Conservation (phyloP, 768 basidiomycete species). For the Cystobasidium ongulense region DNA sequence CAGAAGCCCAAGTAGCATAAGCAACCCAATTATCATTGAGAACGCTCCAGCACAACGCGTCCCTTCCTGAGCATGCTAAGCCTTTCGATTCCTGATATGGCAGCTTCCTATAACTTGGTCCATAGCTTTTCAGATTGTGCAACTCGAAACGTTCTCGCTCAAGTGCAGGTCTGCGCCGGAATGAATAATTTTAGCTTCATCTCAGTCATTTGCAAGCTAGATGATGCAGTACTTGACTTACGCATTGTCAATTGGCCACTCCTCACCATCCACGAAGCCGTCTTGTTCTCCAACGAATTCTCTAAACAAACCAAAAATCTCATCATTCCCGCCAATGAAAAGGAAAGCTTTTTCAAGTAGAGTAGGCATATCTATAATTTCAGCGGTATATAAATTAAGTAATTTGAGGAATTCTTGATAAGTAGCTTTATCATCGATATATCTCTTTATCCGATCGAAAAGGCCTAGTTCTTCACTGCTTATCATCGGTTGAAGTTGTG, state of each 20-base stretch:
- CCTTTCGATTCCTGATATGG: slow-evolving; percentile 71
- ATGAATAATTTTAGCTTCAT: not conserved
- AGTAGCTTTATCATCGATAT: slow-evolving; percentile 49
- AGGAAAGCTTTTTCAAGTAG: slow-evolving; percentile 70
- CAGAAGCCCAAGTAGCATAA: slow-evolving; percentile 85
- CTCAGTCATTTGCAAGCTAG: slow-evolving; percentile 50
- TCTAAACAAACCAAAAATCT: slow-evolving; percentile 66
- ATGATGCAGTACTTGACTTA: no score
- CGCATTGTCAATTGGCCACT: slow-evolving; percentile 57
- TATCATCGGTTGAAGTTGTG: slow-evolving; percentile 37
- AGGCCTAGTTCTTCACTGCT: slow-evolving; percentile 68
- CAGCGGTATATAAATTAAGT: slow-evolving; percentile 78
- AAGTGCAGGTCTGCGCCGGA: slow-evolving; percentile 52
- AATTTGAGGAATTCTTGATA: slow-evolving; percentile 85
- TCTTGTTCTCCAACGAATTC: slow-evolving; percentile 57
- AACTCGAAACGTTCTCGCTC: slow-evolving; percentile 62
- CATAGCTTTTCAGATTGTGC: slow-evolving; percentile 51
- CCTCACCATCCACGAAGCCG: slow-evolving; percentile 41
- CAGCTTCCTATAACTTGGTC: slow-evolving; percentile 85
- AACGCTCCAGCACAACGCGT: slow-evolving; percentile 87
- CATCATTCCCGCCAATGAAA: slow-evolving; percentile 65
- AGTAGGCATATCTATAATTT: slow-evolving; percentile 76
- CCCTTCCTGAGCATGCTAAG: slow-evolving; percentile 86
- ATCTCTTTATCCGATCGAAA: slow-evolving; percentile 73
- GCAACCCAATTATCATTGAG: slow-evolving; percentile 97